These are phyloP conservation scores for Suillus discolor DNA, from an alignment of 768 basidiomycete species.

Conservation along the genomic window DNA sequence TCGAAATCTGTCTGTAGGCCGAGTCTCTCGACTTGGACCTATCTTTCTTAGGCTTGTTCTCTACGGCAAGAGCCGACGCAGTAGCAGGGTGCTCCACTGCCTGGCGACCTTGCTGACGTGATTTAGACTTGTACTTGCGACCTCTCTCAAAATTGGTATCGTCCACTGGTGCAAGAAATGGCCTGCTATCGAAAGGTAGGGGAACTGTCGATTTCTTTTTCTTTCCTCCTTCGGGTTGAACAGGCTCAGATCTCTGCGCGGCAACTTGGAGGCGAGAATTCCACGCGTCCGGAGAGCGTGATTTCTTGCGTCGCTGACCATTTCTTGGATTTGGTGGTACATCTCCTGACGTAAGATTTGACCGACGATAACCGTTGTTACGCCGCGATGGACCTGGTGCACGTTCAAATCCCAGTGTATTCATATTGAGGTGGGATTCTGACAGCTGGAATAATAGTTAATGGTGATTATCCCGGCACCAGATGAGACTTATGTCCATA, in stretches of 20 bases:
- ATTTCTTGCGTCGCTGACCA: conserved; percentile 33
- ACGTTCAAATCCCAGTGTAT: conserved; percentile 1
- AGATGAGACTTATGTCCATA: neutral
- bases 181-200: conserved; percentile 16
- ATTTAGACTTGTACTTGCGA: conserved; percentile 33
- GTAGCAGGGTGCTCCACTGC: conserved; percentile 22
- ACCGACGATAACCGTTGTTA: conserved; percentile 27
- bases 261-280: conserved; percentile 20
- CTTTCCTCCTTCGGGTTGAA: conserved; percentile 27
- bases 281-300: conserved; percentile 37
- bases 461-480: neutral
- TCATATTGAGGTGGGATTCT: conserved; percentile 18
- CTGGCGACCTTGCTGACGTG: conserved; percentile 27
- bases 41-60: conserved; percentile 26
- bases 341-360: conserved; percentile 4
- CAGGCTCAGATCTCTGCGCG: conserved; percentile 22
- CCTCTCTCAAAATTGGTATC: conserved; percentile 33
- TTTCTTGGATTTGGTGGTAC: conserved; percentile 14
- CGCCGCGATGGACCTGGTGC: conserved; percentile 23
- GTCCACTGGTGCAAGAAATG: conserved; percentile 32
- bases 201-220: conserved; percentile 31
- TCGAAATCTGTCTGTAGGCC: conserved; percentile 18
- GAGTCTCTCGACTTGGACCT: conserved; percentile 41
- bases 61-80: conserved; percentile 7
- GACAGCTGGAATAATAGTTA: neutral